Conservation (phyloP, 2,329 filamentous ascomycete species). For the Didymella keratinophila region DNA sequence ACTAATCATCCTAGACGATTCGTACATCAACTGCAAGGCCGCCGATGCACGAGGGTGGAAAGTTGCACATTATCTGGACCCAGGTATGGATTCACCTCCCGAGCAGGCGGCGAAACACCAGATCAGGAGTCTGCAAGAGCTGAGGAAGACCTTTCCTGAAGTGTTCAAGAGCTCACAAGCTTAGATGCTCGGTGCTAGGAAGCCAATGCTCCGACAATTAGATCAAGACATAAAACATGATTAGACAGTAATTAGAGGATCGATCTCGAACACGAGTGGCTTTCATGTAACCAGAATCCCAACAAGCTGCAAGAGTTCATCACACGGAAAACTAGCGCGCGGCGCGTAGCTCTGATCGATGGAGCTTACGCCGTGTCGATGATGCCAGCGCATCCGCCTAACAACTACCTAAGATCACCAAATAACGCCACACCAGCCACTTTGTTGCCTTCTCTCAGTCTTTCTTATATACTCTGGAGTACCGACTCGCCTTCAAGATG, state of each 20-base stretch:
- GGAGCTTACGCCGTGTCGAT: slow-evolving; percentile 14
- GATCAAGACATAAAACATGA: background rate
- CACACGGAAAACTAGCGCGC: background rate
- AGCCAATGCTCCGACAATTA: background rate
- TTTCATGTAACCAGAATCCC: background rate
- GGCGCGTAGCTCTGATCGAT: slow-evolving; percentile 13
- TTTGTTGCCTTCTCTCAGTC: background rate
- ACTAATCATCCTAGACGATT: slow-evolving; percentile 73
- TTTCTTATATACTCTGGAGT: background rate
- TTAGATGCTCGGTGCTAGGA: background rate
- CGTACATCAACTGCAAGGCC: slow-evolving; percentile 78
- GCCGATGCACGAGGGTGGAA: slow-evolving; percentile 86
- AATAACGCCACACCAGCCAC: slow-evolving; percentile 1
- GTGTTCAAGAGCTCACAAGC: slow-evolving; percentile 71
- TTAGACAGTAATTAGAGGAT: background rate
- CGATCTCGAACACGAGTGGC: background rate
- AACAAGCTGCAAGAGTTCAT: background rate
- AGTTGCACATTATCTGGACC: slow-evolving; percentile 84
- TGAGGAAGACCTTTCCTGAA: slow-evolving; percentile 79
- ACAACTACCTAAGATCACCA: slow-evolving; percentile 11
- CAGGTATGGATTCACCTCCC: slow-evolving; percentile 69
- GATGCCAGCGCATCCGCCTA: slow-evolving; percentile 20
- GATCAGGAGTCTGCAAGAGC: slow-evolving; percentile 76
- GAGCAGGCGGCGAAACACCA: slow-evolving; percentile 75
- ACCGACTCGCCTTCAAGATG: slow-evolving; percentile 20